Evolutionary conservation across 768 basidiomycete genomes (phyloP), one percentile per base, ranked within the genome.

Genomic region (Mycena haematopus): DNA sequence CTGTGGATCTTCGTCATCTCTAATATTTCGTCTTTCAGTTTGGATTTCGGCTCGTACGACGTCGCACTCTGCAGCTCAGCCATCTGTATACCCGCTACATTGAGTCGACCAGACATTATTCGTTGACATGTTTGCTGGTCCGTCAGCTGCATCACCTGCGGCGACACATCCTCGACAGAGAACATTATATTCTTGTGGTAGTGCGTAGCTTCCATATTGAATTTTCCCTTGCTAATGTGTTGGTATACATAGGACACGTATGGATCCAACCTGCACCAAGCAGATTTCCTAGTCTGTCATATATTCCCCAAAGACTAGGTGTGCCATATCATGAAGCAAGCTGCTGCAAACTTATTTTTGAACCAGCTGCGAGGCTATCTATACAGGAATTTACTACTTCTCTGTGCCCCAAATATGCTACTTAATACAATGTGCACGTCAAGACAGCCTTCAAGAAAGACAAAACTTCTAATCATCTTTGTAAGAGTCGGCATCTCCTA

Each of bases 401-500:
- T 31, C 6, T 31, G 6, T 31, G 29, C n/a, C n/a, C n/a, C 29
- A 31, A 31, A 31, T 31, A 5, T 31, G 29, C 29, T 31, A 31
- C 29, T 5, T 5, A 31, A 31, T 5, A 5, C 29, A 31, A 31
- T 31, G 29, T 4, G 9, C 9, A 31, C 29, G 29, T 9, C 29
- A 31, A 9, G 29, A 31, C n/a, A 19, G n/a, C n/a, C n/a, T 22
- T 47, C n/a, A 27, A 31, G n/a, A 45, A 44, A 44, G 1, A 38
- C 35, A 53, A 31, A 21, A 24, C 2, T 40, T 50, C 56, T 58
- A 58, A 35, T 31, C 29, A 31, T 15, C 44, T 8, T 63, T 58
- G n/a, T 66, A 71, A 15, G 54, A 62, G 25, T 70, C 68, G 21
- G 64, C 67, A 38, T 67, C 67, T 2, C 70, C 71, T 22, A 72